Base-by-base conservation (phyloP, 306 rosid genomes). In the Calophaca sinica region DNA sequence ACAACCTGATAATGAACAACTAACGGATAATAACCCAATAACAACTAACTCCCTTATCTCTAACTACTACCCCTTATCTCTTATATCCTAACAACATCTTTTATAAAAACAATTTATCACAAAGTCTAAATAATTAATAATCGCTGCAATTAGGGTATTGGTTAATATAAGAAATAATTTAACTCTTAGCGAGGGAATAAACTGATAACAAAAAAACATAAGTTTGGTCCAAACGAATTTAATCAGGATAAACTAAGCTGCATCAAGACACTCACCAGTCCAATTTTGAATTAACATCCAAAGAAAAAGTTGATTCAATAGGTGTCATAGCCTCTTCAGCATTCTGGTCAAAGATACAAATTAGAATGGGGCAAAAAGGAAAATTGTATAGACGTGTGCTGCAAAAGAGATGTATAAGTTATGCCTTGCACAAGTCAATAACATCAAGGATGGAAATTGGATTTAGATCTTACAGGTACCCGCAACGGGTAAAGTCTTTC, bases 301-400 rank as follows among this genome's bases (percentile, higher is more conserved):
- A 83, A 54, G 98, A 93, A 79, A 93, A 93, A 53, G 98, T 89
- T 38, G 98, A 93, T 71, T 93, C 98, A 79, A 93, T 93, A 63
- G 98, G 98, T 14, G 97, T 93, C 98, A 91, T 93, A 35, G 98
- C 98, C 84, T 87, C 96, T 83, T 89, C 97, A 64, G 98, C 98
- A 54, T 91, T 93, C 98, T 93, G 86, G 66, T 74, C 58, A 60
- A 58, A 77, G 46, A 67, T 4, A 59, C 44, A 7, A 54, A 68
- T 36, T 28, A 48, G 39, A 76, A 29, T 12, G 60, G 13, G 60
- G 10, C 33, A 35, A 51, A 26, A 39, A 64, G 33, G 78, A 51
- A 76, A 13, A 51, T 35, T 46, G 31, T 13, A 66, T 44, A 60
- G 26, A 54, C 15, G 55, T 46, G 20, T 61, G 54, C 38, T 50